Conservation (phyloP, 495 filamentous ascomycete genomes). For the Aspergillus panamensis region DNA sequence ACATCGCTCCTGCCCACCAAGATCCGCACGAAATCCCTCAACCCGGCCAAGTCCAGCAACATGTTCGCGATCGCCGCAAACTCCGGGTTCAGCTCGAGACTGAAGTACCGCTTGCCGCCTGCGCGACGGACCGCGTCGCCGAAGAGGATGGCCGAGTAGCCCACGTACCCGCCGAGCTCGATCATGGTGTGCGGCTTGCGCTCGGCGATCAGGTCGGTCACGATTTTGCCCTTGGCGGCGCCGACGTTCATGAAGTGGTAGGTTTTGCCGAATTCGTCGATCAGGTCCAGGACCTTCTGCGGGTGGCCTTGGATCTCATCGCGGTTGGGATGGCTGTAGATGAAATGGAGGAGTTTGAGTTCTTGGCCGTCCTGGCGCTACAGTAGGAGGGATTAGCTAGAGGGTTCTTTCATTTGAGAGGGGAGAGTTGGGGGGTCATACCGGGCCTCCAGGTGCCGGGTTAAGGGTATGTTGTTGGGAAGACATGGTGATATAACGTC, state of each 20-base stretch:
- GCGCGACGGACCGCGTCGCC: slow-evolving; percentile 55
- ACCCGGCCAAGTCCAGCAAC: slow-evolving; percentile 64
- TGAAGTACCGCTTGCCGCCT: slow-evolving; percentile 60
- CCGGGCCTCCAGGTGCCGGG: not conserved
- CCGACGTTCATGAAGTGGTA: slow-evolving; percentile 77
- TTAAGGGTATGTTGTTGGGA: not conserved
- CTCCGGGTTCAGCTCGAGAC: slow-evolving; percentile 63
- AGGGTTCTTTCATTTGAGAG: too few relatives aligned
- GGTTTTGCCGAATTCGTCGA: slow-evolving; percentile 67
- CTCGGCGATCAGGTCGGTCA: slow-evolving; percentile 60
- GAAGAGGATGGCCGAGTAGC: slow-evolving; percentile 74
- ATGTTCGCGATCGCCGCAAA: slow-evolving; percentile 61
- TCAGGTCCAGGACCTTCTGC: slow-evolving; percentile 57
- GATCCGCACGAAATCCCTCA: slow-evolving; percentile 62
- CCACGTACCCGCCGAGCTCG: slow-evolving; percentile 78
- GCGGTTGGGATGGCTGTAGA: slow-evolving; percentile 56
- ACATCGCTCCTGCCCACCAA: slow-evolving; percentile 61
- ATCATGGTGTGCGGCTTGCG: slow-evolving; percentile 66
- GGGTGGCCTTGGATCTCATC: slow-evolving; percentile 63
- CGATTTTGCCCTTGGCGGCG: slow-evolving; percentile 63
- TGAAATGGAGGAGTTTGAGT: slow-evolving; percentile 64
- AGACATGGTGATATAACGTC: not conserved
- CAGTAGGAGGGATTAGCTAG: not conserved
- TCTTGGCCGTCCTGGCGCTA: slow-evolving; percentile 67
- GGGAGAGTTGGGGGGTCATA: too few relatives aligned